A percentile compares a stretch with the other conserved stretches of the same genome.
Conservation (phyloP, 306 rosid species). For the Cucumis melo region DNA sequence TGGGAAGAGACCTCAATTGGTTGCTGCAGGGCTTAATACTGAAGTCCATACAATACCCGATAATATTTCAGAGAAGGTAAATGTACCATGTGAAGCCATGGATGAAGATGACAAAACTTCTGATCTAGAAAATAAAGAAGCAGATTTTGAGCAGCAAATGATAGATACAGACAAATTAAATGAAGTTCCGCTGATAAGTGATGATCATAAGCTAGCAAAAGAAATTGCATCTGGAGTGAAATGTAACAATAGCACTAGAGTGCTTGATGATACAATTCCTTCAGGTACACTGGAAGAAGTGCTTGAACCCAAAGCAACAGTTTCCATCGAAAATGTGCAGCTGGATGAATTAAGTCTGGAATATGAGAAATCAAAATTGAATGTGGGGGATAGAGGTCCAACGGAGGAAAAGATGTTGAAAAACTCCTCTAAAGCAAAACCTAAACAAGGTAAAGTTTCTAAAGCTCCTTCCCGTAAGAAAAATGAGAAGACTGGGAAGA, state of each 20-base stretch:
- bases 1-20: constrained; percentile 13
- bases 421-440: constrained; percentile 12
- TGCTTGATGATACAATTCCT: constrained; percentile 24
- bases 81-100: constrained; percentile 26
- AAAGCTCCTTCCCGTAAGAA: constrained; percentile 16
- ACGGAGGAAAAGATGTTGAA: constrained; percentile 25
- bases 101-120: constrained; percentile 58
- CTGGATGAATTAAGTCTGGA: constrained; percentile 21
- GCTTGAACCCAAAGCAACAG: constrained; percentile 15
- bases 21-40: constrained; percentile 19
- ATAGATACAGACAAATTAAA: constrained; percentile 13
- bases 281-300: constrained; percentile 14
- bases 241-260: background rate
- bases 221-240: constrained; percentile 17
- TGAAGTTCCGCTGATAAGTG: constrained; percentile 9
- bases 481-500: constrained; percentile 19
- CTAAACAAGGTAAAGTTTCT: constrained; percentile 15
- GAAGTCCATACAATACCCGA: constrained; percentile 8
- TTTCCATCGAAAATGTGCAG: constrained; percentile 6
- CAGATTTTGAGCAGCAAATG: constrained; percentile 23
- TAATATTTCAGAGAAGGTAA: constrained; percentile 56
- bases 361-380: constrained; percentile 20
- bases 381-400: constrained; percentile 20
- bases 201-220: constrained; percentile 10
- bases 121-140: constrained; percentile 45